Percentiles rank a stretch among this genome's conserved stretches.
Evolutionary conservation across 306 rosid genomes (phyloP).

Genomic region (Cucurbita maxima): DNA sequence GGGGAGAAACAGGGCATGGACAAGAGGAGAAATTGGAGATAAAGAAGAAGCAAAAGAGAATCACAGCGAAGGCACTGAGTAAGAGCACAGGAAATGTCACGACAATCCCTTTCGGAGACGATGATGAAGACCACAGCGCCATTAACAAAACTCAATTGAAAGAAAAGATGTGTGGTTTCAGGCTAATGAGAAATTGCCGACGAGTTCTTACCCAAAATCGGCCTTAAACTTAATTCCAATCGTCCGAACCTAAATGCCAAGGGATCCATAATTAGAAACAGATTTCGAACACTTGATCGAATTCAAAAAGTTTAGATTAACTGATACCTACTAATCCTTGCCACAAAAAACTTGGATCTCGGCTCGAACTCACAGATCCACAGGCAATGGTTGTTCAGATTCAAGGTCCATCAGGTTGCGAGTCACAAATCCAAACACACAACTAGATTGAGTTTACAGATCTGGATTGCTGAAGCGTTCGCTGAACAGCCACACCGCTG

Average conservation of each 20-base stretch:
- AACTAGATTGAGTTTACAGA: background rate
- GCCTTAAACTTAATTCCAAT: background rate
- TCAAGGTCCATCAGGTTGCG: background rate
- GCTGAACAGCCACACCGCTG: background rate
- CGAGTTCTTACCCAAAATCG: background rate
- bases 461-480: background rate
- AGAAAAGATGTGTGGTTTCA: background rate
- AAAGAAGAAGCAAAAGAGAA: constrained; percentile 50
- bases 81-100: constrained; percentile 52
- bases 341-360: background rate
- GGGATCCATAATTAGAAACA: background rate
- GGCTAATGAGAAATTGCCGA: background rate
- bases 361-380: background rate
- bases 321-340: background rate
- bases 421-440: background rate
- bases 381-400: background rate
- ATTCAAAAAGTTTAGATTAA: background rate
- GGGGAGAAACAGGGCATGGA: constrained; percentile 35
- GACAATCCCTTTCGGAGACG: constrained; percentile 58
- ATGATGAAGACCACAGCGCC: constrained; percentile 39
- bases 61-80: constrained; percentile 39
- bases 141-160: background rate
- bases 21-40: constrained; percentile 69
- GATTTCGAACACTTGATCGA: background rate
- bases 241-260: background rate